phyloP scores from a whole-genome alignment of 2,329 filamentous ascomycete genomes.

The Pseudocercospora ulei region DNA sequence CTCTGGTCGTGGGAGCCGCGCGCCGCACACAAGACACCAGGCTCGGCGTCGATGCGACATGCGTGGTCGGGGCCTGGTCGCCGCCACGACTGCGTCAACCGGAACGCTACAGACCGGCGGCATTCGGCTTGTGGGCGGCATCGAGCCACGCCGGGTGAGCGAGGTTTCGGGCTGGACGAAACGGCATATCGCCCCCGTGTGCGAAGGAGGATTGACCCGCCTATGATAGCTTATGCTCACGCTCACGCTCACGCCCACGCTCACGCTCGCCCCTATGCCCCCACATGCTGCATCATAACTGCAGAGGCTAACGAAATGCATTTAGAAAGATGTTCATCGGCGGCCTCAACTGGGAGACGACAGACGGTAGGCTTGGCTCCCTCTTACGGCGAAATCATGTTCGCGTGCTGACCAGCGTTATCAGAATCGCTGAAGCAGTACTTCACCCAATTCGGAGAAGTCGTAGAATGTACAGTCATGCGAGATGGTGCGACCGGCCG shows the following conservation, averaged over 20 bases:
- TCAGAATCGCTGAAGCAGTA: constrained; percentile 92
- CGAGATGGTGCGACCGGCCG: constrained; percentile 86
- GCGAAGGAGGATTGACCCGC: constrained; percentile 9
- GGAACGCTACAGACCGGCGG: constrained; percentile 3
- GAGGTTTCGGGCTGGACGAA: not conserved
- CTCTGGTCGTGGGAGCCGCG: constrained; percentile 1
- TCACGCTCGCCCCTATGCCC: too few relatives aligned
- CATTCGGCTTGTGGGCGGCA: constrained; percentile 3
- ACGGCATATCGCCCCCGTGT: constrained; percentile 5
- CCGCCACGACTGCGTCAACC: constrained; percentile 4
- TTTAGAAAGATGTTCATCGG: constrained; percentile 98
- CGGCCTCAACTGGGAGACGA: constrained; percentile 97
- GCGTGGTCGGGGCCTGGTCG: not conserved
- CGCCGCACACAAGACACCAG: not conserved
- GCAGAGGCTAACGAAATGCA: constrained; percentile 27
- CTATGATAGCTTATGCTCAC: constrained; percentile 5
- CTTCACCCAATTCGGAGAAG: constrained; percentile 95
- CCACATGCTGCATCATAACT: too few relatives aligned
- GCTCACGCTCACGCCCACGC: constrained; percentile 24
- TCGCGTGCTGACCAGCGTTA: constrained; percentile 27
- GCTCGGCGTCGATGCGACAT: constrained; percentile 1
- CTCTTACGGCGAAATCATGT: not conserved
- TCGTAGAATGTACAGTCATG: constrained; percentile 99
- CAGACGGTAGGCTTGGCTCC: constrained; percentile 65
- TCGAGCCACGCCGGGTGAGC: not conserved